These are phyloP conservation scores for Tardiomyces digboiensis DNA, from an alignment of 1,139 yeast species.

Conservation along the genomic window DNA sequence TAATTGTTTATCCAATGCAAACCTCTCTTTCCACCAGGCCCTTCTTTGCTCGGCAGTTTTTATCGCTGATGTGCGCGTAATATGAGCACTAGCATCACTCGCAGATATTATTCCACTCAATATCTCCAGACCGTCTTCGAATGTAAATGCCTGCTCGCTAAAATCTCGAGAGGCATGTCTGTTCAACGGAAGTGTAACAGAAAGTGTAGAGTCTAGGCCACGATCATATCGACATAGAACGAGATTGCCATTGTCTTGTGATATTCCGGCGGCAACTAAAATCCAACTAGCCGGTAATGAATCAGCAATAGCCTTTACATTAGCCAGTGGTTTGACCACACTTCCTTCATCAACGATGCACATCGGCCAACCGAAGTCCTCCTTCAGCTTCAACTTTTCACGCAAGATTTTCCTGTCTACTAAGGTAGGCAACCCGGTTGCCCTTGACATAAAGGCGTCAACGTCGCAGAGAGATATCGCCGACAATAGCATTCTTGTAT, in stretches of 20 bases:
- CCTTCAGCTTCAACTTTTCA: conserved; percentile 4
- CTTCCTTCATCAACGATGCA: conserved; percentile 8
- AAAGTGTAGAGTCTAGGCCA: conserved; percentile 30
- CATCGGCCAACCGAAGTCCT: conserved; percentile 5
- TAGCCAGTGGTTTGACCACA: conserved; percentile 4
- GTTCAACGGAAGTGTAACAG: conserved; percentile 50
- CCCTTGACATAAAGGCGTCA: conserved; percentile 4
- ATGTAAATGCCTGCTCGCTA: conserved; percentile 35
- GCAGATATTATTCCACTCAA: conserved; percentile 43
- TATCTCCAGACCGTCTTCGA: conserved; percentile 37
- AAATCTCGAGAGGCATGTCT: conserved; percentile 40
- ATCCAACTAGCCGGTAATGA: conserved; percentile 44
- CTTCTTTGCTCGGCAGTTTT: conserved; percentile 54
- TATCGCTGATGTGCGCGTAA: conserved; percentile 25
- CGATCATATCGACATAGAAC: conserved; percentile 39
- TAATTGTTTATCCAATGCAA: conserved; percentile 49
- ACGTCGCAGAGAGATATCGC: conserved; percentile 10
- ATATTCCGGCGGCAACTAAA: conserved; percentile 54
- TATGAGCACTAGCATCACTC: conserved; percentile 51
- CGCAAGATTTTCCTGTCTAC: conserved; percentile 1
- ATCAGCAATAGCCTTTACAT: conserved; percentile 11
- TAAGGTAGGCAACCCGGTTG: background rate
- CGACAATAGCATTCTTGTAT: conserved; percentile 18
- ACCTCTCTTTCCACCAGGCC: conserved; percentile 72
- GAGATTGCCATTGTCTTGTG: conserved; percentile 48